Evolutionary conservation across 805 yeast species (phyloP), one percentile per base, ranked within the genome.

Genomic region (Kuraishia floccosa): DNA sequence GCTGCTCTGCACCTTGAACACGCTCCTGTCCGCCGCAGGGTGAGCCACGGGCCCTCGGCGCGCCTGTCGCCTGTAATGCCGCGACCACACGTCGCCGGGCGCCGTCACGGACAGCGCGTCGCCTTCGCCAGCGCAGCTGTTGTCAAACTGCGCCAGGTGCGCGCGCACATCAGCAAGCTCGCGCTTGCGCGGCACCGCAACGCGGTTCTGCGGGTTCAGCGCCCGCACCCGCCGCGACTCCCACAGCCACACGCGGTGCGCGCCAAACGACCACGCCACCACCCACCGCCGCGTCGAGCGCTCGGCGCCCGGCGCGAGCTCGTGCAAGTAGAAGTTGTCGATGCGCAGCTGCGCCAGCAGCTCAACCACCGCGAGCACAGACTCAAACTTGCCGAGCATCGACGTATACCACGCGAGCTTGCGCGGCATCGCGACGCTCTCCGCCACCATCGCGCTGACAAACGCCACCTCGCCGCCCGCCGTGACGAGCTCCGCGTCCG

Each of bases 381-480:
- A 36, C 15, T 23, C 37, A 20, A 27, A 35, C 20, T 42, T 47
- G 2, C 53, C 51, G 5, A 47, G 14, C 17, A 47, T 36, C 5
- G 65, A 50, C n/a, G 67, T 52, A 37, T 45, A 63, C 69, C 69
- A 63, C 4, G 28, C 36, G 13, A 47, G 38, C n/a, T 34, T 18
- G 3, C 26, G 10, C 5, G 25, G 30, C 10, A 34, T n/a, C 4
- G 32, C 19, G 3, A 39, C 9, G 31, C 63, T 56, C 31, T 62
- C 53, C 4, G 33, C 25, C 8, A 67, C 44, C 53, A 66, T 46
- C 11, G 44, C 40, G 2, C 28, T 17, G 5, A 64, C 52, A 38
- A 69, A 69, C 9, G 35, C 46, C 11, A 46, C 38, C 30, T 69
- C 76, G 4, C 76, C 76, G 2, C 72, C 73, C 14, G 38, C 32